Evolutionary conservation across 352 stramenopile genomes (phyloP).

Genomic region (Phytophthora sp.): DNA sequence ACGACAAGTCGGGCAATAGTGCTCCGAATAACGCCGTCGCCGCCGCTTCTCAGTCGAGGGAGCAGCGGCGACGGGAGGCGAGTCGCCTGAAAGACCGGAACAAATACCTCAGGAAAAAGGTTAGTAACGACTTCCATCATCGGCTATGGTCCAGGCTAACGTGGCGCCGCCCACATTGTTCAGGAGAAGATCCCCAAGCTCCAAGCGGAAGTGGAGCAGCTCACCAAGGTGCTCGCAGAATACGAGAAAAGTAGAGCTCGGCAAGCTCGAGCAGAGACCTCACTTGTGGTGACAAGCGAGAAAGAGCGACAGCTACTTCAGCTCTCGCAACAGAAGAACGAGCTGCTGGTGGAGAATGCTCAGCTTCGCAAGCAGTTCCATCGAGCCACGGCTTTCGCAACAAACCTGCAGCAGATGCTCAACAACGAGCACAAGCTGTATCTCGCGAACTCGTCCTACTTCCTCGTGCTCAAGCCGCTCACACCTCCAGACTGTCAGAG

Average conservation of each 20-base stretch:
- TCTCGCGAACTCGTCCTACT: conserved; percentile 32
- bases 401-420: conserved; percentile 32
- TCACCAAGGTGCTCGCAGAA: conserved; percentile 17
- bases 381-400: conserved; percentile 1
- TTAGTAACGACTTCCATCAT: conserved; percentile 4
- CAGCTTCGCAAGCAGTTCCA: conserved; percentile 36
- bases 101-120: conserved; percentile 43
- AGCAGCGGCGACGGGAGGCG: conserved; percentile 25
- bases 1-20: neutral
- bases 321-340: conserved; percentile 24
- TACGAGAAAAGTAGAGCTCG: conserved; percentile 11
- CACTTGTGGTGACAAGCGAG: neutral
- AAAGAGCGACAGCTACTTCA: conserved; percentile 18
- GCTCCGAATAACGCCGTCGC: neutral
- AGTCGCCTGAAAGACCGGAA: conserved; percentile 32
- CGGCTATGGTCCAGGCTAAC: no score
- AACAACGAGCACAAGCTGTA: conserved; percentile 41
- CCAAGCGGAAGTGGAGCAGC: conserved; percentile 20
- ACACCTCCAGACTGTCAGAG: conserved; percentile 22
- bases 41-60: conserved; percentile 9
- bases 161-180: no score
- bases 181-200: conserved; percentile 31
- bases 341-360: conserved; percentile 31
- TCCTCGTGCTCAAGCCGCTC: conserved; percentile 36
- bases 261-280: neutral